Evolutionary conservation across 1,284 basidiomycete species (phyloP), one percentile per base, ranked within the genome.

Genomic region (Wallemia ichthyophaga): DNA sequence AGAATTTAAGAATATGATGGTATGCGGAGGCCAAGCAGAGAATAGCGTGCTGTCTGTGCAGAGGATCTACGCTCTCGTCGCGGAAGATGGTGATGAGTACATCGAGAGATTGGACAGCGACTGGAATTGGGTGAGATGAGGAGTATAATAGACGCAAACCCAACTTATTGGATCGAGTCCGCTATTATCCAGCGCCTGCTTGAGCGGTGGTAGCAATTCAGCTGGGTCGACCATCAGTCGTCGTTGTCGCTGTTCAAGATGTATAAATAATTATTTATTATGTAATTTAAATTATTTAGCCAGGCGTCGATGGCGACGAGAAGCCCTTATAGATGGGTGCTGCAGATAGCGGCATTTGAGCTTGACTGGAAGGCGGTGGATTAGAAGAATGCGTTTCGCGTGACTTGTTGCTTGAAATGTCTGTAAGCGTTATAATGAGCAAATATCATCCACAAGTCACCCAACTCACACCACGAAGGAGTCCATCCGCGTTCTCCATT

Each of bases 401-500:
- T 25, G 24, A 27, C n/a, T 56, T 56, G 55, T 56, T 56, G 55
- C 55, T 56, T 13, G 9, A 7, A 9, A 56, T 56, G 25, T 26
- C 55, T 56, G 53, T 23, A 58, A 61, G n/a, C n/a, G n/a, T 25
- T 53, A 61, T 25, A 53, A 58, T 24, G 60, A 60, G 11, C 57
- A 27, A 15, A 26, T n/a, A 1, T 56, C 61, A 21, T 57, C 32
- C 2, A 37, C 17, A 13, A 48, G n/a, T 11, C 11, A 19, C n/a
- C 5, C 13, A 15, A 48, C 37, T 48, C 37, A 57, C 37, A 54
- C 58, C 72, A 73, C 2, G 69, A 69, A 7, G 86, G 86, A 26
- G 89, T 85, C 87, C 87, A 92, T 37, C 87, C 87, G 61, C 87
- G 78, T 68, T 85, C 82, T 59, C 87, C 87, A 25, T 78, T 80